These are phyloP conservation scores for Cyberlindnera suaveolens DNA, from an alignment of 805 yeast genomes.

Conservation along the genomic window DNA sequence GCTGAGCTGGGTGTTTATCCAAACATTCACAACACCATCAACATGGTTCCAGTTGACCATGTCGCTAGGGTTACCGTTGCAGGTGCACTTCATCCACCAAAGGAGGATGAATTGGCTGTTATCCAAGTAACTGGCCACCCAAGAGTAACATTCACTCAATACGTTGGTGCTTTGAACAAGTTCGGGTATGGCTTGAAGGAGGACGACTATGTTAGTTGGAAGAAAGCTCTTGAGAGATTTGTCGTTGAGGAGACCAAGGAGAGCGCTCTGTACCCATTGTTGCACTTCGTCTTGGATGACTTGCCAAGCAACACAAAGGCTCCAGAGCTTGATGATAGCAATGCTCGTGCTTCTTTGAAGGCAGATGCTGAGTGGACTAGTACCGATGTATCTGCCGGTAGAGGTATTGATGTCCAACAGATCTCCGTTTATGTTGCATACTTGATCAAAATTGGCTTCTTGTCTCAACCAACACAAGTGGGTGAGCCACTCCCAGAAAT, in stretches of 20 bases:
- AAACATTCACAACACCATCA: slow-evolving; percentile 78
- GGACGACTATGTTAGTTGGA: slow-evolving; percentile 76
- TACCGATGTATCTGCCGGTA: slow-evolving; percentile 60
- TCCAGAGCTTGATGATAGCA: slow-evolving; percentile 87
- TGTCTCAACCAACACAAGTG: slow-evolving; percentile 50
- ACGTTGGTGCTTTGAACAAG: slow-evolving; percentile 52
- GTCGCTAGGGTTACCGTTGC: slow-evolving; percentile 90
- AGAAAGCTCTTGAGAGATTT: slow-evolving; percentile 61
- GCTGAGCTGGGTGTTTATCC: slow-evolving; percentile 84
- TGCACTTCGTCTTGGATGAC: slow-evolving; percentile 91
- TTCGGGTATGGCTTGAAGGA: slow-evolving; percentile 69
- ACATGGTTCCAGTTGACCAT: slow-evolving; percentile 97
- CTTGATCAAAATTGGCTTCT: slow-evolving; percentile 71
- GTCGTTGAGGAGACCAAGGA: slow-evolving; percentile 72
- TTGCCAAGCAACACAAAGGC: slow-evolving; percentile 89
- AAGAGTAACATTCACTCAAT: slow-evolving; percentile 73
- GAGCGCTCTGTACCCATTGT: slow-evolving; percentile 84
- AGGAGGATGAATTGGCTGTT: slow-evolving; percentile 48
- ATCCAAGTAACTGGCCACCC: slow-evolving; percentile 99
- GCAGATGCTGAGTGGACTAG: slow-evolving; percentile 61
- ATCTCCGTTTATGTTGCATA: slow-evolving; percentile 77
- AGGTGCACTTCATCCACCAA: slow-evolving; percentile 72
- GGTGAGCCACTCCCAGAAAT: slow-evolving; percentile 52
- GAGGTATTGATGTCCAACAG: slow-evolving; percentile 62
- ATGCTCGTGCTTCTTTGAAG: slow-evolving; percentile 65